Base-by-base conservation (phyloP, 2,329 filamentous ascomycete species). In the Microsporum audouinii region DNA sequence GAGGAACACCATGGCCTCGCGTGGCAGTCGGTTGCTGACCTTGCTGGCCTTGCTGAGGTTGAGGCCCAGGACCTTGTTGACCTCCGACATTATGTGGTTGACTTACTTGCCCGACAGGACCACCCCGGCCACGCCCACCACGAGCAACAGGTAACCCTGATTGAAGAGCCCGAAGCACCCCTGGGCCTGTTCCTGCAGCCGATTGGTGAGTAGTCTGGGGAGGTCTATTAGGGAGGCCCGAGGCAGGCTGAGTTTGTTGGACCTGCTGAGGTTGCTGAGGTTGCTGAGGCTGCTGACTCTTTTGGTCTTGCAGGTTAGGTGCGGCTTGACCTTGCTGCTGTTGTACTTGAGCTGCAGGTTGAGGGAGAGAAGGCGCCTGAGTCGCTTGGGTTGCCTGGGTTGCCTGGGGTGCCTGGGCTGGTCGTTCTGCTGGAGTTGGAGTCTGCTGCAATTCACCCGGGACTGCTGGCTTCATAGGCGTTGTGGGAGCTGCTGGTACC, bases 61-160 rank as follows among this genome's bases (percentile, higher is more conserved):
- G 67, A 47, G 68, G 66, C 34, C 70, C 63, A 53, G 63, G 59
- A 49, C 60, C 3, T 58, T 67, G 63, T 57, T 62, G 57, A 12
- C 71, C 68, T 36, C 71, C 69, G 49, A 66, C 66, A 64, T 71
- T 70, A 55, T 72, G 71, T 47, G 69, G 70, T 33, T 68, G 69
- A 53, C 72, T 69, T 34, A 71, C 70, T 53, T 69, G 68, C 49
- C 70, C 69, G 7, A 49, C 58, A 36, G 56, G 56, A 17, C 62
- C 64, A 39, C 60, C 41, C 10, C 70, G 66, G 31, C 75, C 75
- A 43, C 76, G 72, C 12, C 72, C 74, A 36, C 76, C 69, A 57
- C 74, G 69, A 23, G 75, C 76, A 64, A 80, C 64, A 27, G 77
- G 77, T 39, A 79, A 69, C 3, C 73, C 76, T 4, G 77, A 78